Evolutionary conservation across 108 stramenopile species (phyloP).

Genomic region (Cyclotella atomus): DNA sequence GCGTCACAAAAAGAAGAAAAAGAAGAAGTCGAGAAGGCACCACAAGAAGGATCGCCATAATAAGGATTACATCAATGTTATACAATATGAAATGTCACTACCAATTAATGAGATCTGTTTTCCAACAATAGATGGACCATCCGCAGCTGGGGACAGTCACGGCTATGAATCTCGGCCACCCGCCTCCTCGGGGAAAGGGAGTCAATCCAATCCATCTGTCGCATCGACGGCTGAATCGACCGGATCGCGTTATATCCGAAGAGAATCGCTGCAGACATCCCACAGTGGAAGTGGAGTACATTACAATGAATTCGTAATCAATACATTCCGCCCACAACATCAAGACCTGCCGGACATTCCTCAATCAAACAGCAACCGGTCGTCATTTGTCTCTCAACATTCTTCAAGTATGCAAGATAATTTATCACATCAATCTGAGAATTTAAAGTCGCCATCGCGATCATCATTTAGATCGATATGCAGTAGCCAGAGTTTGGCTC

Average conservation of each 20-base stretch:
- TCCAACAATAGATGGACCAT: background rate
- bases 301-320: no score
- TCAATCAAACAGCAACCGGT: background rate
- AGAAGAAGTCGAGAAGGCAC: slow-evolving; percentile 34
- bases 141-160: background rate
- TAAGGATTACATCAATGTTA: background rate
- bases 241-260: background rate
- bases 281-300: background rate
- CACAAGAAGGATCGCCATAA: slow-evolving; percentile 16
- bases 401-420: background rate
- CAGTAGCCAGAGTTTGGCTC: background rate
- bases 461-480: background rate
- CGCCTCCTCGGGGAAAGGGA: background rate
- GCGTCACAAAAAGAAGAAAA: slow-evolving; percentile 29
- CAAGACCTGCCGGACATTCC: background rate
- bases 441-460: background rate
- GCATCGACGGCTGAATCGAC: slow-evolving; percentile 16
- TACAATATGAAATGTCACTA: background rate
- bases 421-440: background rate
- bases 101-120: slow-evolving; percentile 26
- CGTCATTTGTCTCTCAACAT: background rate
- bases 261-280: background rate
- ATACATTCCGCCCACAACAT: background rate
- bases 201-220: background rate
- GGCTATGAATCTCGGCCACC: background rate